Evolutionary conservation across 306 rosid species (phyloP), one percentile per base, ranked within the genome.

Genomic region (Leucaena leucocephala): DNA sequence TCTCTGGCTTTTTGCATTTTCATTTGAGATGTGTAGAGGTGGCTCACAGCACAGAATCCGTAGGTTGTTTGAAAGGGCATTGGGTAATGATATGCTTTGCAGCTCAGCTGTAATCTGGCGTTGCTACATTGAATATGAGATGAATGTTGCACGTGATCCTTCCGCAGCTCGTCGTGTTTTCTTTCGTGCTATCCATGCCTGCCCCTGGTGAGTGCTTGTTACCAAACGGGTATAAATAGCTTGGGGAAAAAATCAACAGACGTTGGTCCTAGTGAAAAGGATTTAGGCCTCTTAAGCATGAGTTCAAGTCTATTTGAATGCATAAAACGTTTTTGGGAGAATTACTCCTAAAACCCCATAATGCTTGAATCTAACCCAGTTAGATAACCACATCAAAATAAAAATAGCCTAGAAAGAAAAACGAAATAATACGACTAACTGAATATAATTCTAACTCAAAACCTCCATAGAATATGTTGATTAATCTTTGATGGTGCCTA

Each of bases 111-210:
- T 95, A 17, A 88, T 95, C 45, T 95, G 98, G 98, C 95, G 97
- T 22, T 92, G 82, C 85, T 95, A 95, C 85, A 83, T 95, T 73
- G 85, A 83, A 12, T 95, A 86, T 73, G 98, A 95, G 82, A 80
- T 86, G 75, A 83, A 85, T 73, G 69, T 87, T 76, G 87, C 90
- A 63, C 33, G 65, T 9, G 88, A 91, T 86, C 89, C 91, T 72
- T 86, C 91, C 70, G 88, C 92, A 3, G 95, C 98, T 38, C 85
- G 89, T 70, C 92, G 98, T 45, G 82, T 91, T 46, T 95, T 92
- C 89, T 95, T 95, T 79, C 92, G 98, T 42, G 98, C 98, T 46
- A 92, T 95, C 66, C 98, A 95, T 89, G 89, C 98, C 48, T 95
- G 98, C 77, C 98, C 98, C 21, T 92, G 98, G 98, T 95, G 82